These are phyloP conservation scores for Incumbomyces delicatus DNA, from an alignment of 2,329 filamentous ascomycete species.

Conservation along the genomic window DNA sequence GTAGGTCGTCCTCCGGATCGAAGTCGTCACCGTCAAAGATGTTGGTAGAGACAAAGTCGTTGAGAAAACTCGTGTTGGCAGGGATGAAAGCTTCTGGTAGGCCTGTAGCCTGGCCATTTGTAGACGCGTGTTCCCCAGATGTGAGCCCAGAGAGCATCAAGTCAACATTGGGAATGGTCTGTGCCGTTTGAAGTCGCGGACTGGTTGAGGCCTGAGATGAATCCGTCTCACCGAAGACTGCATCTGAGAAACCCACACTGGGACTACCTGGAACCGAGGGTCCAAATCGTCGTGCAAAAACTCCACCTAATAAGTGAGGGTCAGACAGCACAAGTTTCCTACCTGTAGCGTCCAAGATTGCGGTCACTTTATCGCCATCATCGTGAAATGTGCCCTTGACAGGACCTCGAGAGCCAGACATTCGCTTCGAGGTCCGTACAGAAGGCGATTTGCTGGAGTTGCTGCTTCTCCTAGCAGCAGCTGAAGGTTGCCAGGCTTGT, in stretches of 20 bases:
- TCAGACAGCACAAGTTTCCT: slow-evolving; percentile 41
- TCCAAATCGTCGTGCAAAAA: slow-evolving; percentile 31
- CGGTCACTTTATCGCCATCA: slow-evolving; percentile 39
- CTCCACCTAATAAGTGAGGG: slow-evolving; percentile 23
- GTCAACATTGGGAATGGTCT: slow-evolving; percentile 1
- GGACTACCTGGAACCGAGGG: slow-evolving; percentile 18
- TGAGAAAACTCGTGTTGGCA: slow-evolving; percentile 14
- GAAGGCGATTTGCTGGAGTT: slow-evolving; percentile 29
- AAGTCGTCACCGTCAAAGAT: slow-evolving; percentile 11
- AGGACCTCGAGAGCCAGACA: slow-evolving; percentile 34
- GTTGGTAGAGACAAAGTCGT: slow-evolving; percentile 13
- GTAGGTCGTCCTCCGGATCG: slow-evolving; percentile 41
- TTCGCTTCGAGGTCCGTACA: slow-evolving; percentile 23
- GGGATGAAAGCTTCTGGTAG: slow-evolving; percentile 5
- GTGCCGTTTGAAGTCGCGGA: background rate
- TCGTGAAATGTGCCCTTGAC: slow-evolving; percentile 39
- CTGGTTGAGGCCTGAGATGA: slow-evolving; percentile 24
- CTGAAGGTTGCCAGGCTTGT: background rate
- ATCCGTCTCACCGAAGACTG: slow-evolving; percentile 33
- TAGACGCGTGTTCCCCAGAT: background rate
- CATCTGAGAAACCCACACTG: slow-evolving; percentile 18
- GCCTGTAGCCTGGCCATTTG: slow-evolving; percentile 5
- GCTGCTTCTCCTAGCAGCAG: background rate
- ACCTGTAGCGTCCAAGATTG: slow-evolving; percentile 38
- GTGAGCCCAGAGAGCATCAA: slow-evolving; percentile 2